Evolutionary conservation across 257 asterid species (phyloP).

Genomic region (Solanum clarkiae): DNA sequence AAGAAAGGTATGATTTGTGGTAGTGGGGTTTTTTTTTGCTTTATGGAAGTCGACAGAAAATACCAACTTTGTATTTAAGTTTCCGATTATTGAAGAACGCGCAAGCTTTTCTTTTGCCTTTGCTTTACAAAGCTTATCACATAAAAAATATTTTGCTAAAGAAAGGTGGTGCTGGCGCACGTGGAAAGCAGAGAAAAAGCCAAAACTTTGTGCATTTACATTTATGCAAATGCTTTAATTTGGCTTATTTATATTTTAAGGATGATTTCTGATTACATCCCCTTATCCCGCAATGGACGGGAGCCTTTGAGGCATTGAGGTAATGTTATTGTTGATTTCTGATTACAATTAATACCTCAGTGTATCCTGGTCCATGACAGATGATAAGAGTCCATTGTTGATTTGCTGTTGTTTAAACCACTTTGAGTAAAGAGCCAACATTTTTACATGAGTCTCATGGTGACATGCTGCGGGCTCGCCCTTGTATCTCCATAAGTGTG

Average conservation of each 20-base stretch:
- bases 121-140: neutral
- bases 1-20: constrained; percentile 34
- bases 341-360: neutral
- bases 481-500: neutral
- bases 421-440: neutral
- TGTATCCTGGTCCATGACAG: neutral
- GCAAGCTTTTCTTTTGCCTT: neutral
- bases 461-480: neutral
- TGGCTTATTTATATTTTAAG: neutral
- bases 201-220: neutral
- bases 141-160: neutral
- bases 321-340: too few species aligned
- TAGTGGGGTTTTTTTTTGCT: constrained; percentile 47
- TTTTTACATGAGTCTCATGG: neutral
- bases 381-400: neutral
- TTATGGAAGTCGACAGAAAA: constrained; percentile 14
- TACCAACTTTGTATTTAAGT: constrained; percentile 6
- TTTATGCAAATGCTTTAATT: neutral
- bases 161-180: neutral
- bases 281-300: too few species aligned
- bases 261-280: neutral
- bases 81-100: neutral
- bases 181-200: neutral
- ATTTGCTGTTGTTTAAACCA: neutral
- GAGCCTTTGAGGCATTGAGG: too few species aligned